A percentile compares a stretch with the other conserved stretches of the same genome.
Evolutionary conservation across 345 rosid species (phyloP).

Genomic region (Schrenkiella parvula): DNA sequence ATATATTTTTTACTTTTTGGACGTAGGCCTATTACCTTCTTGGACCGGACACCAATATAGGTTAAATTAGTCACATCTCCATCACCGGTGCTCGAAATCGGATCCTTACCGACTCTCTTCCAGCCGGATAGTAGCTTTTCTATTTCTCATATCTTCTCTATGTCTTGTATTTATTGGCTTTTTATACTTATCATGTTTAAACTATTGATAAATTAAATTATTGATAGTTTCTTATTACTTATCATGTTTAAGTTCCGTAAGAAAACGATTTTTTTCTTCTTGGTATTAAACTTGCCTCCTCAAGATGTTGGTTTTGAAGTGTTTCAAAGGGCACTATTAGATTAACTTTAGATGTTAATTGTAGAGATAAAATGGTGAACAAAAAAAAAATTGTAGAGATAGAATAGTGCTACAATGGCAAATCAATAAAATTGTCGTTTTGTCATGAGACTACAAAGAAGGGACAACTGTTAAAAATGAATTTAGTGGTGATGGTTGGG

Average conservation of each 20-base stretch:
- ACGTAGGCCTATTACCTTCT: neutral
- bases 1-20: neutral
- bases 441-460: neutral
- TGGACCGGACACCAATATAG: neutral
- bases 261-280: neutral
- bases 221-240: neutral
- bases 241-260: neutral
- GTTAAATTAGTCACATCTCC: neutral
- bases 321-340: neutral
- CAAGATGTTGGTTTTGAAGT: neutral
- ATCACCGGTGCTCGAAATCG: neutral
- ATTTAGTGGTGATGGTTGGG: neutral
- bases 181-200: neutral
- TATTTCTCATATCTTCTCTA: neutral
- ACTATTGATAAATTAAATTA: neutral
- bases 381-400: neutral
- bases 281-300: neutral
- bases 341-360: neutral
- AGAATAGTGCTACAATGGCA: neutral
- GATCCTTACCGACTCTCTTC: neutral
- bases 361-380: neutral
- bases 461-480: neutral
- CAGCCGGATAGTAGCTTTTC: neutral
- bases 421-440: neutral
- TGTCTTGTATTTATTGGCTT: neutral